A percentile compares a stretch with the other conserved stretches of the same genome.
phyloP scores from a whole-genome alignment of 2,329 filamentous ascomycete species.

The Dendryphion nanum region DNA sequence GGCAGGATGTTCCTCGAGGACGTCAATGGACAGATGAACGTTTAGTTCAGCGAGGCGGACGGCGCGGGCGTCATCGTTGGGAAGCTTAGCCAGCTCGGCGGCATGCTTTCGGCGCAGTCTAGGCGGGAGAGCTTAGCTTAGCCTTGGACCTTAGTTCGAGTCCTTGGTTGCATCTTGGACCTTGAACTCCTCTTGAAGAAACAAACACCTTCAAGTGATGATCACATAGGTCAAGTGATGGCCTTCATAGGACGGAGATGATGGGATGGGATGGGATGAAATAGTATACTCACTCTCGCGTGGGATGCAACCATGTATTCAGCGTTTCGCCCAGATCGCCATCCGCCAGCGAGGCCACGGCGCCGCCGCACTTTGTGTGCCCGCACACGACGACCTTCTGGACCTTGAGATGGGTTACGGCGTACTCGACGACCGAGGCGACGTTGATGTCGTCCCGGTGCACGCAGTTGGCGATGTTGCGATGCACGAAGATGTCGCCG shows the following conservation, averaged over 20 bases:
- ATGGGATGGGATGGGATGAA: too few relatives aligned
- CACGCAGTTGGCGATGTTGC: constrained; percentile 86
- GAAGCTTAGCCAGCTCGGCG: constrained; percentile 48
- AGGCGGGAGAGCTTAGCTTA: constrained; percentile 7
- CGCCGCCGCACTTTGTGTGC: constrained; percentile 61
- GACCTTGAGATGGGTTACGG: constrained; percentile 69
- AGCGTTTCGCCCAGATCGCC: constrained; percentile 56
- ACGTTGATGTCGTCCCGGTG: constrained; percentile 73
- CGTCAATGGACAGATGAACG: constrained; percentile 66
- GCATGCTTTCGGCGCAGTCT: constrained; percentile 54
- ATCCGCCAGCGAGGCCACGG: constrained; percentile 55
- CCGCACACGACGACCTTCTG: constrained; percentile 62
- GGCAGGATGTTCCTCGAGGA: constrained; percentile 66
- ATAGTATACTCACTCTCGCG: constrained; percentile 42
- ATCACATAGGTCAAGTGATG: neutral
- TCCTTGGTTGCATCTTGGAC: constrained; percentile 3
- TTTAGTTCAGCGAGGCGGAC: constrained; percentile 73
- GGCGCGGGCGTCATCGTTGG: constrained; percentile 48
- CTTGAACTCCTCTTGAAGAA: neutral
- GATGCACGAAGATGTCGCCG: constrained; percentile 84
- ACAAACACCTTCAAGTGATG: neutral
- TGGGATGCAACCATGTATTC: constrained; percentile 61
- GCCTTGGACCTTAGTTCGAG: too few relatives aligned
- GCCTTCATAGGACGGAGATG: neutral
- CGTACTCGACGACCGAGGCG: constrained; percentile 74